These are phyloP conservation scores for Calonectria pauciramosa DNA, from an alignment of 2,329 filamentous ascomycete genomes.

Conservation along the genomic window DNA sequence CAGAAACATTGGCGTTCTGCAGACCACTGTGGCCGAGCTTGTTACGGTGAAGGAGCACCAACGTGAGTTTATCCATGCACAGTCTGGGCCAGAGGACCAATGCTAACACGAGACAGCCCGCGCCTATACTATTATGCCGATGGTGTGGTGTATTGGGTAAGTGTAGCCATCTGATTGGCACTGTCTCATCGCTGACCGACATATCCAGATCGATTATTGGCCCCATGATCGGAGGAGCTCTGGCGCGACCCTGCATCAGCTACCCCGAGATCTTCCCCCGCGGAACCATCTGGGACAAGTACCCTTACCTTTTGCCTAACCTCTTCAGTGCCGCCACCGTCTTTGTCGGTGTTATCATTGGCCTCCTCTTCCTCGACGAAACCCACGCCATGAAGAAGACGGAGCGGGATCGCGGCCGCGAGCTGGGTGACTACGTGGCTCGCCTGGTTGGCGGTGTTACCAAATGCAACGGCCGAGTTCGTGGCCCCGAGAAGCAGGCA, in stretches of 20 bases:
- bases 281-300: slow-evolving; percentile 85
- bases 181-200: slow-evolving; percentile 43
- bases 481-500: slow-evolving; percentile 70
- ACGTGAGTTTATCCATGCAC: slow-evolving; percentile 65
- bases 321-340: slow-evolving; percentile 89
- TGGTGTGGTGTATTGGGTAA: slow-evolving; percentile 96
- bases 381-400: slow-evolving; percentile 88
- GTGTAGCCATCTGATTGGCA: slow-evolving; percentile 40
- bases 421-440: slow-evolving; percentile 80
- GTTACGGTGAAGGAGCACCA: slow-evolving; percentile 95
- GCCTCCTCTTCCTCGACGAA: slow-evolving; percentile 91
- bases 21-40: slow-evolving; percentile 95
- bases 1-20: slow-evolving; percentile 93
- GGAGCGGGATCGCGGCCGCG: slow-evolving; percentile 80
- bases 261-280: slow-evolving; percentile 81
- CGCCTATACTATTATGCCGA: slow-evolving; percentile 97
- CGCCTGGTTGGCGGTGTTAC: slow-evolving; percentile 53
- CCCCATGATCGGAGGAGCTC: slow-evolving; percentile 88
- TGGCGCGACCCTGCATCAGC: slow-evolving; percentile 87
- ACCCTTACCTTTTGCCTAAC: slow-evolving; percentile 93
- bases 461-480: slow-evolving; percentile 50
- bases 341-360: slow-evolving; percentile 80
- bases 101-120: slow-evolving; percentile 70
- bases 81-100: not conserved
- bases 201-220: slow-evolving; percentile 84